Evolutionary conservation across 805 yeast species (phyloP), one percentile per base, ranked within the genome.

Genomic region (Kuraishia capsulata): DNA sequence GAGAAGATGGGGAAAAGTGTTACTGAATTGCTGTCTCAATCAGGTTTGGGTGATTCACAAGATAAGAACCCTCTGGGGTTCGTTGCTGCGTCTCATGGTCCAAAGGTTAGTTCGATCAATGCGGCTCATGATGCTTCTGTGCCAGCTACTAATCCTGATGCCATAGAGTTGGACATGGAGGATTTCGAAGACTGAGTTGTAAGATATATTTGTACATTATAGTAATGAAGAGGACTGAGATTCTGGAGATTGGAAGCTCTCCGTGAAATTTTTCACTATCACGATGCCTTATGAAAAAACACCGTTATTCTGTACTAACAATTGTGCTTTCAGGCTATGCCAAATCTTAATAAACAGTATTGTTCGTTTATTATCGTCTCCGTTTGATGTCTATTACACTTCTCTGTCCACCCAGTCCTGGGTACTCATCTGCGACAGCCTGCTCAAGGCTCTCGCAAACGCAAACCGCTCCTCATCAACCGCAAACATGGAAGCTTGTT

Each of bases 391-490:
- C 26, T 23, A 23, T 23, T 11, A 23, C 8, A 23, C 11, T 5
- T 42, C 52, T 34, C 45, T 48, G 35, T 81, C 87, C 5, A 86
- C 79, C 98, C 98, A 90, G 38, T 83, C 95, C 20, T 79, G 80
- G 4, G 95, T 82, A 47, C 95, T 81, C 97, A 90, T 90, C 49
- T 90, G 97, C 32, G 89, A 73, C 47, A 92, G 67, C 55, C 98
- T 76, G 49, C 92, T 81, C 42, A 90, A 66, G 0, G 97, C 97
- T 54, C 98, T 73, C 0, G 96, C 96, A 67, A 90, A 90, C 17
- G 98, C 98, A 64, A 90, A 92, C 57, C 81, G 75, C 62, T 90
- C 98, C 59, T 90, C 98, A 59, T 88, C 97, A 30, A 92, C 72
- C 36, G 84, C 85, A 63, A 92, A 90, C 73, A 84, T 73, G 47